Base-by-base conservation (phyloP, 139 green algal species). In the Chlorella sp. region DNA sequence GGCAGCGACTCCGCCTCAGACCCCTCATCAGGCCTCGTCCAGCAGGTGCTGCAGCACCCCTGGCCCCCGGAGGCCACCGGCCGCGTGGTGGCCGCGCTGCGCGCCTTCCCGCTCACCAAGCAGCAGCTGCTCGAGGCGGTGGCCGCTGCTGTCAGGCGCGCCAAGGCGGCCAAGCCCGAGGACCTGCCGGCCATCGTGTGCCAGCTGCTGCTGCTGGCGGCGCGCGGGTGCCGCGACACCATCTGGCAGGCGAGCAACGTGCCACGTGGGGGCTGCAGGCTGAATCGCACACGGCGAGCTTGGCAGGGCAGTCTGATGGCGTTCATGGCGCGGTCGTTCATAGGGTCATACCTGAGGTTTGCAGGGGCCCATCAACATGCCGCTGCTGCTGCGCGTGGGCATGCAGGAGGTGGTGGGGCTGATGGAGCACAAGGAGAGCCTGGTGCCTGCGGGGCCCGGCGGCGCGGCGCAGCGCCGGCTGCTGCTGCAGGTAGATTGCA, bases 151-250 rank as follows among this genome's bases (percentile, higher is more conserved):
- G 41, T 9, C 5, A 17, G 23, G 17, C 66, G 63, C 5, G 66
- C 76, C 3, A 58, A 45, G n/a, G 36, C 40, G 29, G 76, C 76
- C 38, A 61, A 79, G 27, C 33, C 53, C 25, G 46, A 72, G 27
- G 77, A 83, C 65, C 48, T 83, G 35, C 77, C 67, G 5, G 77
- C 77, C 25, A 29, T 83, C 2, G 69, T 66, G n/a, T 60, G 74
- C 53, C 77, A 83, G 77, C 65, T 83, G 59, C 72, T 83, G 3
- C 58, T 69, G 41, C 42, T 80, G 48, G 40, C 64, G 3, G 50
- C 65, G 19, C n/a, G 40, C 0, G 69, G 69, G 35, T 69, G 58
- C n/a, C 53, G 77, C 27, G 69, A 67, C 33, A n/a, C 58, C 8
- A 42, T 77, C 2, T 58, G 77, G 4, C 36, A 33, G 23, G 42